These are phyloP conservation scores for Vitis rupestris DNA, from an alignment of 164 flowering plant genomes.

Conservation along the genomic window DNA sequence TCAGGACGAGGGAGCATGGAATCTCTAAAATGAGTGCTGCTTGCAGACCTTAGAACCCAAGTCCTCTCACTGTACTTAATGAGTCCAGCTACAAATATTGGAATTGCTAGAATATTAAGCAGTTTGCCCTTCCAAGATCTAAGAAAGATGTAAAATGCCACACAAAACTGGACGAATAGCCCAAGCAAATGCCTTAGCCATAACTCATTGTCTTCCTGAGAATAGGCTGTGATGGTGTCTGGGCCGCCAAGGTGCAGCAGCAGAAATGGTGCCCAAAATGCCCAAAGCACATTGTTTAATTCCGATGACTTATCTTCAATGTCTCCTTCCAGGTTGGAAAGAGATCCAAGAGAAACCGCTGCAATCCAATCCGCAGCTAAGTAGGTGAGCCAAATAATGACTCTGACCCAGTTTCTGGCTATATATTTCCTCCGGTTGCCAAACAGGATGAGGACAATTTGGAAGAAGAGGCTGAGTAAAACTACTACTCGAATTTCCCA, in stretches of 20 bases:
- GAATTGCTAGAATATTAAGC: neutral
- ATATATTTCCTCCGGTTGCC: slow-evolving; percentile 27
- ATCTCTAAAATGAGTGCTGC: neutral
- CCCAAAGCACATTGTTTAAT: neutral
- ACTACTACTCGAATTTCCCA: slow-evolving; percentile 26
- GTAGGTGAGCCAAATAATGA: slow-evolving; percentile 33
- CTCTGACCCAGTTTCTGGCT: slow-evolving; percentile 1
- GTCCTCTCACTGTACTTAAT: slow-evolving; percentile 6
- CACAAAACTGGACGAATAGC: neutral
- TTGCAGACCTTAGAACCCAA: neutral
- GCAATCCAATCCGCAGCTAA: slow-evolving; percentile 34
- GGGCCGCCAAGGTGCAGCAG: slow-evolving; percentile 4
- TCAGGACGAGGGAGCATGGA: slow-evolving; percentile 1
- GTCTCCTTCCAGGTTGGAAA: neutral
- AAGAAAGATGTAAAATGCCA: neutral
- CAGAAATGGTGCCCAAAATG: slow-evolving; percentile 1
- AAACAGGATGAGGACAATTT: slow-evolving; percentile 18
- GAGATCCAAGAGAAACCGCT: slow-evolving; percentile 20
- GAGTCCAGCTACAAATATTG: neutral
- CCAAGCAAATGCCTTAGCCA: slow-evolving; percentile 8
- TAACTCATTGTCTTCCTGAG: neutral
- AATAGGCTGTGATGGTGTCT: slow-evolving; percentile 4
- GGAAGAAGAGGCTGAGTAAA: slow-evolving; percentile 27
- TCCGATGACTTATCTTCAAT: neutral
- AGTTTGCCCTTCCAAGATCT: neutral